Conservation (phyloP, 139 green algal genomes). For the Medakamo hakoo region DNA sequence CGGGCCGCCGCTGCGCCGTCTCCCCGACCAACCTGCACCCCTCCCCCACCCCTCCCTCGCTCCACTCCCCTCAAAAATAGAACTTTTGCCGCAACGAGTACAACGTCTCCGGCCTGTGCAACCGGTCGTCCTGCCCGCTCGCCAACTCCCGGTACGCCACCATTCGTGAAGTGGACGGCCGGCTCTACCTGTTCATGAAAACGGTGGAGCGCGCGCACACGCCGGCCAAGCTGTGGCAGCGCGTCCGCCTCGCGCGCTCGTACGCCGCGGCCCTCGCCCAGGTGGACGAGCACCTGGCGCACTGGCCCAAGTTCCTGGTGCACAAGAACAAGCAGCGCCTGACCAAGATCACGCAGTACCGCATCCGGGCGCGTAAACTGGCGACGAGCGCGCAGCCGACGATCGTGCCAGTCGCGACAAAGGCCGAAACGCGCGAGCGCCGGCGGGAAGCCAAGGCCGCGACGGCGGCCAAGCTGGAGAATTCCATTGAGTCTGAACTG, state of each 20-base stretch:
- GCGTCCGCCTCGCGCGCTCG: slow-evolving; percentile 68
- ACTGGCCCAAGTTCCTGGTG: slow-evolving; percentile 96
- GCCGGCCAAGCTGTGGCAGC: slow-evolving; percentile 90
- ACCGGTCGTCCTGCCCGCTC: slow-evolving; percentile 80
- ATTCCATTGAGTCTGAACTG: slow-evolving; percentile 77
- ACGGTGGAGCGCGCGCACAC: slow-evolving; percentile 91
- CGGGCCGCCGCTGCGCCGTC: not conserved
- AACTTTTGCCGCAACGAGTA: slow-evolving; percentile 98
- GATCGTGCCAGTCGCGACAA: slow-evolving; percentile 68
- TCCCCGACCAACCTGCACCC: not conserved
- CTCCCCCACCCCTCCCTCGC: not conserved
- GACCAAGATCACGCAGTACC: slow-evolving; percentile 98
- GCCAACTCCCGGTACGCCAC: slow-evolving; percentile 93
- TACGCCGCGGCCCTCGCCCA: slow-evolving; percentile 37
- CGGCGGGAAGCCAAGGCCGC: slow-evolving; percentile 81
- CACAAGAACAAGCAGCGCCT: slow-evolving; percentile 99
- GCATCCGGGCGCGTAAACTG: slow-evolving; percentile 89
- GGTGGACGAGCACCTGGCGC: slow-evolving; percentile 58
- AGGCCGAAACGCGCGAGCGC: slow-evolving; percentile 60
- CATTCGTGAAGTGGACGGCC: slow-evolving; percentile 58
- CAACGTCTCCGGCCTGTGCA: slow-evolving; percentile 94
- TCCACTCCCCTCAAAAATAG: too few relatives aligned
- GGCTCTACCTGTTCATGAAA: slow-evolving; percentile 93
- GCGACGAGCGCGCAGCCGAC: slow-evolving; percentile 57
- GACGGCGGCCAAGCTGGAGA: slow-evolving; percentile 75